Conservation (phyloP, 225 moss, liverwort and hornwort species). For the Neckera pumila region DNA sequence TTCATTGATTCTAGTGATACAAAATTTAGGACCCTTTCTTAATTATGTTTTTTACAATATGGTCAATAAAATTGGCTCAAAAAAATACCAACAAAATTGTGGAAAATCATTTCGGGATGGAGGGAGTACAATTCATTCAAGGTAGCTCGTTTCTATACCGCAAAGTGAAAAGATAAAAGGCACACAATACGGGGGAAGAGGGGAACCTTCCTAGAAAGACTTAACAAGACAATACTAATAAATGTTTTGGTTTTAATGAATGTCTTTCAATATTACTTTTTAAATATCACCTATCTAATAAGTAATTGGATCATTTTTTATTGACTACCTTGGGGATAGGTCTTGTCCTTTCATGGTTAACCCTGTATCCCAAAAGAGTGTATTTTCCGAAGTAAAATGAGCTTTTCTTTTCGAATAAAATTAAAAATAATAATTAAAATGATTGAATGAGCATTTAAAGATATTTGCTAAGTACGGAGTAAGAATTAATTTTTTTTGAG, state of each 20-base stretch:
- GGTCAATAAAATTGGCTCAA: no score
- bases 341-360: neutral
- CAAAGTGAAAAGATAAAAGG: neutral
- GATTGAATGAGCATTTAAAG: neutral
- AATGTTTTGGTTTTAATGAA: neutral
- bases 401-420: neutral
- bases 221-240: neutral
- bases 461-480: no score
- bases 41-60: no score
- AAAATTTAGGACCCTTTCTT: no score
- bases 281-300: neutral
- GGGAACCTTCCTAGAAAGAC: accelerated
- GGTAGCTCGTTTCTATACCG: neutral
- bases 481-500: no score
- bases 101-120: no score
- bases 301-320: neutral
- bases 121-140: neutral
- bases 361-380: neutral
- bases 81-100: no score
- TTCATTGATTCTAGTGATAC: no score
- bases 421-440: neutral
- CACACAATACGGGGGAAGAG: neutral
- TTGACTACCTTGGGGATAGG: neutral
- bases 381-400: neutral
- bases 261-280: neutral